Base-by-base conservation (phyloP, 441 rosid species). In the Brassica balearica region DNA sequence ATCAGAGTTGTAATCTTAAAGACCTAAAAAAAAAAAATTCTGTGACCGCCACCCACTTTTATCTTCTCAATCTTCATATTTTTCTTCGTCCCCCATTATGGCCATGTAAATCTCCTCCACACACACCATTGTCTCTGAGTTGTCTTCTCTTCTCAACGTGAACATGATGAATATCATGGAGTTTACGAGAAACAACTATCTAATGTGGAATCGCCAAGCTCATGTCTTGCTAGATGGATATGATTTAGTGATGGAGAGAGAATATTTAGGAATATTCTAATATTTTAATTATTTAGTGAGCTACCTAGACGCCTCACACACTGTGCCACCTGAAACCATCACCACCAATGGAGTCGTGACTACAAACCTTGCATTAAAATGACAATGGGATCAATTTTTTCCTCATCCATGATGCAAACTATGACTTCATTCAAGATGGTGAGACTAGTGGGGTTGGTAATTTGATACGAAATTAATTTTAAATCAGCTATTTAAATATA, bases 361-460 rank as follows among this genome's bases (percentile, higher is more conserved):
- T 17, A 17, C 25, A 23, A 23, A 23, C 25, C 25, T 23, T 23
- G 25, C 25, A 23, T 23, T 23, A 23, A 23, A 69, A 29, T 34
- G 77, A 60, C 77, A 2, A 75, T 25, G 63, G 69, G 77, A 75
- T 80, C 53, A 80, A 59, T 65, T 55, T 70, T 79, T 80, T 75
- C 48, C 14, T 2, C 8, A 43, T 46, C 48, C 59, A 71, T 80
- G 76, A 80, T 80, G 80, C 32, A 80, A 75, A 43, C 73, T 65
- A 65, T 80, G 80, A 75, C 83, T 65, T 80, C 73, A 70, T 65
- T n/a, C 59, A 65, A 22, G 38, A 59, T 70, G 36, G 34, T 36
- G 38, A 34, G 41, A 69, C 20, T 75, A 80, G 83, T 75, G 80
- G 70, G 77, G 77, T 80, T 25, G 83, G 83, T 80, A 60, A 71